Evolutionary conservation across 345 rosid genomes (phyloP), one percentile per base, ranked within the genome.

Genomic region (Arabidopsis suecica): DNA sequence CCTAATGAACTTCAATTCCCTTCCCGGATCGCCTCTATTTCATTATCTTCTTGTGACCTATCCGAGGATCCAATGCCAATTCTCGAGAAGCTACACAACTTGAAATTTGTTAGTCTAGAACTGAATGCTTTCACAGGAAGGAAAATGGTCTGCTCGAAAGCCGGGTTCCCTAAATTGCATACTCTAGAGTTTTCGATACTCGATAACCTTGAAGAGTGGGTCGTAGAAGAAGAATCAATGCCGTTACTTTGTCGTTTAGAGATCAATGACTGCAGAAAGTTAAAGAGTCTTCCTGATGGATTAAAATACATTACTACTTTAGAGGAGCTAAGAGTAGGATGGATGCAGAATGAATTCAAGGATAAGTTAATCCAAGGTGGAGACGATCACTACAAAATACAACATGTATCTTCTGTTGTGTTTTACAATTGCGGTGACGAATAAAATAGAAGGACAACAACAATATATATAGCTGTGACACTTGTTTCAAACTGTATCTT

Each of bases 11-110:
- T 80, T 69, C 76, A 72, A 13, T 72, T 72, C 61, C 82, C 85
- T 51, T 62, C 72, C 6, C 42, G 65, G 36, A 70, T 86, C 42
- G n/a, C 83, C 25, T 79, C 84, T 61, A 49, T 86, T 37, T 73
- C 78, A 33, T 51, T 84, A 55, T 40, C 68, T 55, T 32, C 68
- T 11, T 82, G 88, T 8, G 18, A 20, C 16, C 72, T 87, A 23
- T 0, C 6, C 1, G 86, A 80, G 37, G 87, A 82, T 54, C 87
- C 88, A 12, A 84, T 84, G 83, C 65, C 74, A 50, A 79, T 75
- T 18, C 78, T 85, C 14, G 86, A 76, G 75, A 83, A 77, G 77
- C 61, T 87, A 70, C 83, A 66, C 5, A 60, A 41, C 76, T 73
- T 85, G 23, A 74, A 79, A 51, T 36, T 60, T 59, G 68, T 85